phyloP scores from a whole-genome alignment of 2,329 filamentous ascomycete genomes.

The Ceratocystis albifundus region DNA sequence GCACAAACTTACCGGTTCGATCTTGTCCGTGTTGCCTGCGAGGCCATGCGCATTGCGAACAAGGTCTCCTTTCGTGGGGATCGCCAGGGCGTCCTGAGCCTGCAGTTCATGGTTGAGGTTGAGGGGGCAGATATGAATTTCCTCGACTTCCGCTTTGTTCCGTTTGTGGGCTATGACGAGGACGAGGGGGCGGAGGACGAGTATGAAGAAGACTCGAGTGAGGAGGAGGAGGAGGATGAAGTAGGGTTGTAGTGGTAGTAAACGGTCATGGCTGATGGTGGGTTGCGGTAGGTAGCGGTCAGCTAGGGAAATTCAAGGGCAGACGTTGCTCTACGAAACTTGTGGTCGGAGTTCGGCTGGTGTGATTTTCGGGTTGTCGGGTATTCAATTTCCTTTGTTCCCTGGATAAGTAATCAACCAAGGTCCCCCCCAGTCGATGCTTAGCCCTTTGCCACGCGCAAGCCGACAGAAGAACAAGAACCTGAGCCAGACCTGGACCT shows the following conservation, averaged over 20 bases:
- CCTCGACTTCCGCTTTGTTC: constrained; percentile 73
- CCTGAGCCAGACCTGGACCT: too few species aligned
- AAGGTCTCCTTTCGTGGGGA: constrained; percentile 90
- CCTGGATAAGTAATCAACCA: too few species aligned
- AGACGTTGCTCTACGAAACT: too few species aligned
- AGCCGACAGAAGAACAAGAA: neutral
- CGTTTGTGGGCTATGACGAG: constrained; percentile 52
- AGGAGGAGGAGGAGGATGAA: constrained; percentile 22
- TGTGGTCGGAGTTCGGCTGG: too few species aligned
- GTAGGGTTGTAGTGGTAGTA: neutral
- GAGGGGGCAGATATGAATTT: constrained; percentile 60
- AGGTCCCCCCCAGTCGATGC: too few species aligned
- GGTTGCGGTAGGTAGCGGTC: too few species aligned
- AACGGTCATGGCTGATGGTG: neutral
- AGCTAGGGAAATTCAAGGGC: too few species aligned
- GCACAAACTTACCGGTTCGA: constrained; percentile 74
- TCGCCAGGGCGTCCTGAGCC: constrained; percentile 74
- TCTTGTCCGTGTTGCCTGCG: constrained; percentile 69
- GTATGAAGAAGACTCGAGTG: constrained; percentile 26
- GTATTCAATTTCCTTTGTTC: too few species aligned
- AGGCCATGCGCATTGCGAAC: constrained; percentile 85
- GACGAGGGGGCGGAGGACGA: constrained; percentile 36
- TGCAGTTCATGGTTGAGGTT: constrained; percentile 93
- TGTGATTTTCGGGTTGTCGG: too few species aligned
- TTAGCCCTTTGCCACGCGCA: neutral